Base-by-base conservation (phyloP, 192 early-diverging fungal species). In the Backusella parvicylindrica region DNA sequence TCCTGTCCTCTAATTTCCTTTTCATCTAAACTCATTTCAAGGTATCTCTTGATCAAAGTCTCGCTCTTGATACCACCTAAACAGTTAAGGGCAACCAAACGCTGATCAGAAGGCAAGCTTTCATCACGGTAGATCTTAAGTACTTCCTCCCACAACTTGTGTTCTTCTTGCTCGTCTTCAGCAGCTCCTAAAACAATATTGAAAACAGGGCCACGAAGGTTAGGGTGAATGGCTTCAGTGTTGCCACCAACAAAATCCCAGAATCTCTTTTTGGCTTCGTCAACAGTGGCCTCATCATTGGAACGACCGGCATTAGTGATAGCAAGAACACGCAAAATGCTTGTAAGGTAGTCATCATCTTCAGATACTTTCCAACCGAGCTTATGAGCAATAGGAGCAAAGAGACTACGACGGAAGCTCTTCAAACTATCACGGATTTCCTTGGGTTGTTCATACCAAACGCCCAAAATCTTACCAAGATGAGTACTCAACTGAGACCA, bases 281-380 rank as follows among this genome's bases (percentile, higher is more conserved):
- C 77, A 15, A 95, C 75, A 32, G 90, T 87, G 12, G 74, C 74
- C 36, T 76, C 68, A 77, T 97, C 95, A 36, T 86, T 88, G 35
- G 90, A 89, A 36, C 79, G 74, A 43, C 90, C 96, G 21, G 95
- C 92, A 38, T 85, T 88, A 21, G 85, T 83, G 71, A 97, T 83
- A 35, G 90, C 89, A 43, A 97, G 84, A 9, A 90, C 89, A 67
- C 97, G 91, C 68, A 95, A 87, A 50, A 92, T 84, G 47, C 85
- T 88, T 35, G 87, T 89, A 32, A 93, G 84, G 75, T 95, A 91
- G 71, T 92, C 91, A 64, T 99, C 96, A 30, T 72, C 81, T 6
- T 77, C 80, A 13, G 85, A 72, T 43, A 89, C 88, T 70, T 97
- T 92, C 89, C 90, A 97, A 38, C 96, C 96, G 7, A 98, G 81